These are phyloP conservation scores for Psidium guajava DNA, from an alignment of 345 rosid species.

Conservation along the genomic window DNA sequence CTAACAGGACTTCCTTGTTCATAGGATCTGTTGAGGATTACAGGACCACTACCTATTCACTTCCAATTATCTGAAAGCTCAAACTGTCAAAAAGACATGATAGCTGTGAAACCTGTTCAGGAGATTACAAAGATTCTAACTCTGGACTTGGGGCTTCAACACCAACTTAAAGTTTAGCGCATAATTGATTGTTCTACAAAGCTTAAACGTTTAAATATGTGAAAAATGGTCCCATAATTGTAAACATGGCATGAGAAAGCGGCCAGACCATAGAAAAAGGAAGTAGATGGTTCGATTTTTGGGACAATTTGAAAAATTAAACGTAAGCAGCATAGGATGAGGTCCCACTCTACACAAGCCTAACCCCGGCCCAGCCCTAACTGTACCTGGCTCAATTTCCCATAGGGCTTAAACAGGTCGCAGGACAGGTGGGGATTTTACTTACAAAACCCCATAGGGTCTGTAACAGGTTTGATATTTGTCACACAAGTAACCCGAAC, in stretches of 20 bases:
- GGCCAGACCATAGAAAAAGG: background rate
- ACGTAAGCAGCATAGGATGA: background rate
- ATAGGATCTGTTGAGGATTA: background rate
- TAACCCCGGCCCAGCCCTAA: background rate
- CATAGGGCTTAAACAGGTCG: background rate
- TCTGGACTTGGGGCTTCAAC: background rate
- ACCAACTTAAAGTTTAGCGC: background rate
- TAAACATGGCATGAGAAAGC: background rate
- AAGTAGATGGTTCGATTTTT: background rate
- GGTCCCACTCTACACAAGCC: background rate
- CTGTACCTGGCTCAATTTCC: background rate
- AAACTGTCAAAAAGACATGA: background rate
- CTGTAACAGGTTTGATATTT: background rate
- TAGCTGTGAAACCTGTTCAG: background rate
- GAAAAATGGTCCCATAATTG: background rate
- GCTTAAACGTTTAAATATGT: background rate
- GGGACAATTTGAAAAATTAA: background rate
- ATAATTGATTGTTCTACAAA: background rate
- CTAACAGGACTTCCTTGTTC: background rate
- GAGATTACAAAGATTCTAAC: background rate
- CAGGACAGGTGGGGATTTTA: background rate
- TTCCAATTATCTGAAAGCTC: background rate
- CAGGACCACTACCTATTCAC: background rate
- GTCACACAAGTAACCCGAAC: background rate
- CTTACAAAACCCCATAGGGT: background rate